These are phyloP conservation scores for Acer saccharum DNA, from an alignment of 345 rosid genomes.

Conservation along the genomic window DNA sequence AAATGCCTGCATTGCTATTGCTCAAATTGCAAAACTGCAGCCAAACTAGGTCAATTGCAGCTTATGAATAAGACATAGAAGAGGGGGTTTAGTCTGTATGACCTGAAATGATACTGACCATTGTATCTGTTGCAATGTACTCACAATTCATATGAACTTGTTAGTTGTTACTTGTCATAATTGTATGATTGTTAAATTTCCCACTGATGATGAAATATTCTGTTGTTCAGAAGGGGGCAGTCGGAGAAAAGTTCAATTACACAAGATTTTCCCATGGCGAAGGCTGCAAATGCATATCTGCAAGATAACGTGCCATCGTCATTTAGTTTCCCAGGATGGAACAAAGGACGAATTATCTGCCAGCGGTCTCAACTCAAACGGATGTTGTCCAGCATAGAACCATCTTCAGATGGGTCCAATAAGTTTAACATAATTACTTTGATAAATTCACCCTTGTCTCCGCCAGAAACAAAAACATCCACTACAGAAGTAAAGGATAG, in stretches of 20 bases:
- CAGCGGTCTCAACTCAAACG: slow-evolving; percentile 82
- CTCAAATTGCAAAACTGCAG: background rate
- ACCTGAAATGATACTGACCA: background rate
- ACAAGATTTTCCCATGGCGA: slow-evolving; percentile 55
- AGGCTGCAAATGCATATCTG: slow-evolving; percentile 65
- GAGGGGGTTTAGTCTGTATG: too few species aligned
- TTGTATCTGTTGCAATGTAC: background rate
- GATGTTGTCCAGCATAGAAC: slow-evolving; percentile 41
- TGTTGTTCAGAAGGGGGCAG: slow-evolving; percentile 62
- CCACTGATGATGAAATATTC: slow-evolving; percentile 9
- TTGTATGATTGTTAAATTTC: slow-evolving; percentile 1
- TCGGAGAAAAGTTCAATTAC: slow-evolving; percentile 66
- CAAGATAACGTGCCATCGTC: slow-evolving; percentile 66
- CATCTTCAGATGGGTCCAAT: slow-evolving; percentile 49
- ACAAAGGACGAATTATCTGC: slow-evolving; percentile 84
- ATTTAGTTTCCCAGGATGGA: slow-evolving; percentile 80
- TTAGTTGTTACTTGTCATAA: background rate
- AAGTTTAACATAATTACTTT: slow-evolving; percentile 42
- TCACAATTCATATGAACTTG: background rate
- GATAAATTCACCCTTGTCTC: slow-evolving; percentile 57
- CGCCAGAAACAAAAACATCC: slow-evolving; percentile 39
- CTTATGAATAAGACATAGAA: background rate
- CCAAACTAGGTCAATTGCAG: background rate
- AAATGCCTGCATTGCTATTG: too few species aligned
- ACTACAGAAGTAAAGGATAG: slow-evolving; percentile 28